These are phyloP conservation scores for Conticribra weissflogii DNA, from an alignment of 108 stramenopile genomes.

Conservation along the genomic window DNA sequence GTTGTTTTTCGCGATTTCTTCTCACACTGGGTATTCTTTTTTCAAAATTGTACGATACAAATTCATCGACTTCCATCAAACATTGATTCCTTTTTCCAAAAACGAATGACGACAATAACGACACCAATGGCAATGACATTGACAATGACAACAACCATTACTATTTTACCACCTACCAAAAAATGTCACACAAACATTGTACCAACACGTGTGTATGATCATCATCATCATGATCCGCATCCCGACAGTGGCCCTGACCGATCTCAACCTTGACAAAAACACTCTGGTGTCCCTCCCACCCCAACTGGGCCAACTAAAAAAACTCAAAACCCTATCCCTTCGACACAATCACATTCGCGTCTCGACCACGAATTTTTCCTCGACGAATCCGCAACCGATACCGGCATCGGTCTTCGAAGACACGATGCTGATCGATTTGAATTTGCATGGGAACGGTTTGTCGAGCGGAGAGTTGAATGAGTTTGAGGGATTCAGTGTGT, in stretches of 20 bases:
- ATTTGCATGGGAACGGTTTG: constrained; percentile 82
- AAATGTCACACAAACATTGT: no score
- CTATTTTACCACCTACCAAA: no score
- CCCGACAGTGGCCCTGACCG: constrained; percentile 53
- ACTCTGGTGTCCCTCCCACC: constrained; percentile 64
- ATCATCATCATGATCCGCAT: no score
- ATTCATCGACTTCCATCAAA: no score
- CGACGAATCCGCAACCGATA: constrained; percentile 79
- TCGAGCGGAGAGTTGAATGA: constrained; percentile 75
- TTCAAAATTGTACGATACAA: no score
- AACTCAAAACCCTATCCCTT: constrained; percentile 75
- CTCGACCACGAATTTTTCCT: constrained; percentile 46
- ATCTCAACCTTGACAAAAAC: constrained; percentile 80
- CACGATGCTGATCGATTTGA: constrained; percentile 83
- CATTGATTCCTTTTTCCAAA: no score
- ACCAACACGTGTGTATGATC: no score
- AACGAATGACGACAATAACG: no score
- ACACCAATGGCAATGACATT: no score
- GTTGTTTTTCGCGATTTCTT: no score
- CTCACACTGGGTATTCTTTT: no score
- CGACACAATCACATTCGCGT: constrained; percentile 68
- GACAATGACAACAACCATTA: no score
- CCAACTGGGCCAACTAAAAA: constrained; percentile 61
- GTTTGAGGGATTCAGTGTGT: constrained; percentile 76
- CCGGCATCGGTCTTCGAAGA: constrained; percentile 66